Percentiles rank a stretch among this genome's conserved stretches.
These are phyloP conservation scores for Helotiales sp. DNA, from an alignment of 2,329 filamentous ascomycete species.

Conservation along the genomic window DNA sequence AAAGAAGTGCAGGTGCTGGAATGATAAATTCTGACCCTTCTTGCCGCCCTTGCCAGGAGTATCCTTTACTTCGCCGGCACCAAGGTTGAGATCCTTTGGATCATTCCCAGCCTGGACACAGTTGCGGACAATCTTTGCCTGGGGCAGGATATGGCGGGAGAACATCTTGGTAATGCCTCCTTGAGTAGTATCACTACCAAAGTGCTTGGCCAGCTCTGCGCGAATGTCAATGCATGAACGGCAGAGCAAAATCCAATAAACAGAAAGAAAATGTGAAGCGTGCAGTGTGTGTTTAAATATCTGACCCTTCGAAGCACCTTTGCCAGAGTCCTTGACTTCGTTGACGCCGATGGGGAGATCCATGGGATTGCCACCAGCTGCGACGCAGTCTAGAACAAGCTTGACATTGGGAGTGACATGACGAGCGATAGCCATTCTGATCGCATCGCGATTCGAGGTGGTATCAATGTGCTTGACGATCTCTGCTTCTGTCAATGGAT, in stretches of 20 bases:
- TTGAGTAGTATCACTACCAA: conserved; percentile 59
- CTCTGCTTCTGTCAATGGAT: conserved; percentile 6
- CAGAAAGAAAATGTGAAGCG: conserved; percentile 12
- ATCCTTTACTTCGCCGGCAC: not conserved
- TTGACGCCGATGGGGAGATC: not conserved
- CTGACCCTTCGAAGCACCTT: not conserved
- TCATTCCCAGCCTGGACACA: conserved; percentile 7
- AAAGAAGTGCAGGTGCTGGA: conserved; percentile 9
- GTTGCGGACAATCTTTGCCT: not conserved
- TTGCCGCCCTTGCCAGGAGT: not conserved
- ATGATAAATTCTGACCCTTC: conserved; percentile 10
- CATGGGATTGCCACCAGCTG: conserved; percentile 14
- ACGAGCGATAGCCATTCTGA: conserved; percentile 7
- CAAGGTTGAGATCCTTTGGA: conserved; percentile 33
- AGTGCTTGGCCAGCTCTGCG: conserved; percentile 15
- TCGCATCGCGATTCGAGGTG: not conserved
- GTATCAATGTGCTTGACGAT: conserved; percentile 13
- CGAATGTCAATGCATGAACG: conserved; percentile 15
- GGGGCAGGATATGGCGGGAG: not conserved
- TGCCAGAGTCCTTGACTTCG: conserved; percentile 6
- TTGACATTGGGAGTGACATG: conserved; percentile 11
- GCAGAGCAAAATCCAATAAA: not conserved
- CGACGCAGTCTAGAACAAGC: not conserved
- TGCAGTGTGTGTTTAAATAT: not conserved
- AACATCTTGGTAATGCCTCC: conserved; percentile 13